phyloP scores from a whole-genome alignment of 2,329 filamentous ascomycete genomes.

The Fusarium secorum region DNA sequence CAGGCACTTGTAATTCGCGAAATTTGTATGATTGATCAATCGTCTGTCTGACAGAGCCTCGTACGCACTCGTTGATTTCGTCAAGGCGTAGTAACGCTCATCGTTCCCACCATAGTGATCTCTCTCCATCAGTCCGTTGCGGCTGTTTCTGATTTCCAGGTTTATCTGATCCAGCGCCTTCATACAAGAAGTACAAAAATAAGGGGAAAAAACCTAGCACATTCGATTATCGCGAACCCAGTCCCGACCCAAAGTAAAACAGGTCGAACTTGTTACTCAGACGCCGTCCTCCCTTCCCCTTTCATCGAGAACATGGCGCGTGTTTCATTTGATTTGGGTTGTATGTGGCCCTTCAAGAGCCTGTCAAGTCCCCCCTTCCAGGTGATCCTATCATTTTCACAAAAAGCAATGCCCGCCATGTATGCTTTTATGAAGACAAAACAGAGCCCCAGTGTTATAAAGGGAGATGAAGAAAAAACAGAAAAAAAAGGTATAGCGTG shows the following conservation, averaged over 20 bases:
- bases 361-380: background rate
- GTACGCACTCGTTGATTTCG: conserved; percentile 19
- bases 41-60: conserved; percentile 15
- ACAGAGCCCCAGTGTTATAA: conserved; percentile 21
- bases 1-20: background rate
- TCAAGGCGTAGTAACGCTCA: conserved; percentile 18
- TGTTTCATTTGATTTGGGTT: conserved; percentile 6
- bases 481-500: conserved; percentile 4
- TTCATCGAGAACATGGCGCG: conserved; percentile 12
- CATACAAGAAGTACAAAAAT: conserved; percentile 31
- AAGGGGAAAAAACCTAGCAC: conserved; percentile 15
- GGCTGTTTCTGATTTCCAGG: conserved; percentile 21
- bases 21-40: conserved; percentile 35
- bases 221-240: conserved; percentile 24
- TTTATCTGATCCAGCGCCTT: conserved; percentile 29
- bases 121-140: conserved; percentile 11
- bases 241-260: conserved; percentile 7
- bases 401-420: conserved; percentile 12
- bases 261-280: conserved; percentile 21
- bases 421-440: conserved; percentile 10
- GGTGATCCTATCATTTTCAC: background rate
- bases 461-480: conserved; percentile 6
- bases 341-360: background rate
- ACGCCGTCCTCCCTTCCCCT: conserved; percentile 1
- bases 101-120: conserved; percentile 17